phyloP scores from a whole-genome alignment of 495 filamentous ascomycete genomes.

The Penicillium egyptiacum region DNA sequence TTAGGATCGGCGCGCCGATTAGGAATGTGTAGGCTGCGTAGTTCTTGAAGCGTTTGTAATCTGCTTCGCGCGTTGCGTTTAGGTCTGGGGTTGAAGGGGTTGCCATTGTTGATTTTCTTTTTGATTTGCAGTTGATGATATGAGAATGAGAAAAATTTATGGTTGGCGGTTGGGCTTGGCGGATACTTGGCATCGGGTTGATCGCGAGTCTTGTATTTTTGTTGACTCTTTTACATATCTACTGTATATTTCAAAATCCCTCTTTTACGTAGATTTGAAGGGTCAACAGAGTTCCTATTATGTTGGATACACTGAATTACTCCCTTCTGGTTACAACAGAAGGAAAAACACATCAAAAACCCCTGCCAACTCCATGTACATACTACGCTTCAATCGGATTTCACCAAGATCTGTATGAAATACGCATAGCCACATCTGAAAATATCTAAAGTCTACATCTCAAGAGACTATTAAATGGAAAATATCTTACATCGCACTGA shows the following conservation, averaged over 20 bases:
- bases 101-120: constrained; percentile 17
- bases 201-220: neutral
- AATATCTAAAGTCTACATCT: neutral
- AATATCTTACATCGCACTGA: neutral
- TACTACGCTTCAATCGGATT: no score
- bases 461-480: neutral
- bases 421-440: no score
- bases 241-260: no score
- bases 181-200: neutral
- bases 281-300: neutral
- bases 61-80: constrained; percentile 30
- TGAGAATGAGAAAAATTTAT: constrained; percentile 1
- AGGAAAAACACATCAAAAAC: no score
- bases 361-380: neutral
- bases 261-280: neutral
- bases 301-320: neutral
- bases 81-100: constrained; percentile 12
- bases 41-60: constrained; percentile 57
- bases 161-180: neutral
- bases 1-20: constrained; percentile 66
- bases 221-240: neutral
- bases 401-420: no score
- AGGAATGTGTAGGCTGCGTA: constrained; percentile 62
- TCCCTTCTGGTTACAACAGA: neutral
- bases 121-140: neutral